phyloP scores from a whole-genome alignment of 306 rosid genomes.

The Cercis canadensis region DNA sequence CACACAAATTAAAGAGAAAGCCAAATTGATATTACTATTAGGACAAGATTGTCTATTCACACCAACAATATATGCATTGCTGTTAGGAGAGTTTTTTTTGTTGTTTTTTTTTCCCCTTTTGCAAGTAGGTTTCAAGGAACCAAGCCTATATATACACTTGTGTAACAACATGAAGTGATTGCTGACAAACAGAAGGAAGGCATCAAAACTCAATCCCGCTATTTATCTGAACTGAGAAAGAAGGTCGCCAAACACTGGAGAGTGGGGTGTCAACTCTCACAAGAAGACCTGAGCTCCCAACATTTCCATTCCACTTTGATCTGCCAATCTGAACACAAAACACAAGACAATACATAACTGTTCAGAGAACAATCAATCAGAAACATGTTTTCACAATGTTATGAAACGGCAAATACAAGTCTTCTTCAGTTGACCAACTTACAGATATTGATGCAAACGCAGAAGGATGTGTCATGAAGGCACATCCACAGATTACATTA shows the following conservation, averaged over 20 bases:
- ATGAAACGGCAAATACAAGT: background rate
- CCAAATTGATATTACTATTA: background rate
- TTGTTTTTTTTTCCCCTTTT: background rate
- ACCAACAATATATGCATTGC: conserved; percentile 24
- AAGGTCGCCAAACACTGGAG: conserved; percentile 70
- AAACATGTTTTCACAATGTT: background rate
- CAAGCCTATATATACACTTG: conserved; percentile 74
- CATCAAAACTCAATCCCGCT: conserved; percentile 84
- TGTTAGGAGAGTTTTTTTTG: background rate
- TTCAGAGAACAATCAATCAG: conserved; percentile 2
- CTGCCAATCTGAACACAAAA: conserved; percentile 74
- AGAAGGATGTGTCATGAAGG: conserved; percentile 78
- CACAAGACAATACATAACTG: background rate
- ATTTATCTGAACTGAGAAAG: conserved; percentile 82
- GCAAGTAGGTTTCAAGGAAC: conserved; percentile 17
- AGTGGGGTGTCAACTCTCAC: conserved; percentile 84
- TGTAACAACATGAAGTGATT: conserved; percentile 34
- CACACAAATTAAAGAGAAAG: conserved; percentile 11
- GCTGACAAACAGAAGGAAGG: conserved; percentile 24
- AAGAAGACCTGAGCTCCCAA: conserved; percentile 84
- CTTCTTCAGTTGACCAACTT: conserved; percentile 44
- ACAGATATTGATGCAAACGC: conserved; percentile 91
- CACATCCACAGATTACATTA: conserved; percentile 76
- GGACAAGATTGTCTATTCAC: conserved; percentile 46
- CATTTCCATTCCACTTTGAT: conserved; percentile 97